phyloP scores from a whole-genome alignment of 768 basidiomycete genomes.

The Glaciozyma antarctica region DNA sequence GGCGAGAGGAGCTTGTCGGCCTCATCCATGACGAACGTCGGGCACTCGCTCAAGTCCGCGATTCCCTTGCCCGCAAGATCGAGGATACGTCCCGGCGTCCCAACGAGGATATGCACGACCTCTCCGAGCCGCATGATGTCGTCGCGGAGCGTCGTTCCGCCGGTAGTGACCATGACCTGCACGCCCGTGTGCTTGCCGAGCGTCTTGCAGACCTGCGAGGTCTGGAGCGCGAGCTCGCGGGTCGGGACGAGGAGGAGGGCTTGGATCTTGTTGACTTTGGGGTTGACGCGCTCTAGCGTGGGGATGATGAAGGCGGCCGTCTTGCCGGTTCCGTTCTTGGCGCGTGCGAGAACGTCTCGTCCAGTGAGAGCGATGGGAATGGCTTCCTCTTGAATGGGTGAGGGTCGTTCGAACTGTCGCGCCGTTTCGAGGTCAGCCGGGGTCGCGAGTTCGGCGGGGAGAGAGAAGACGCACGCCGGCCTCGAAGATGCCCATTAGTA shows the following conservation, averaged over 20 bases:
- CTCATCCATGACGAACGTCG: conserved; percentile 98
- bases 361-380: conserved; percentile 33
- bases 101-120: conserved; percentile 88
- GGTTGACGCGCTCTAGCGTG: conserved; percentile 82
- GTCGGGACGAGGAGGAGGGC: conserved; percentile 94
- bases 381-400: conserved; percentile 47
- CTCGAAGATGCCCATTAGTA: conserved; percentile 99
- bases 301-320: conserved; percentile 99
- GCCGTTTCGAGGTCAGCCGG: background rate
- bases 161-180: conserved; percentile 99
- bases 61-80: conserved; percentile 88
- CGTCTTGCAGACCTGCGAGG: conserved; percentile 95
- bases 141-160: conserved; percentile 94
- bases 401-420: conserved; percentile 69
- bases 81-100: conserved; percentile 90
- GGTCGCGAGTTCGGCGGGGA: background rate
- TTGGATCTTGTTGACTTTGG: conserved; percentile 77
- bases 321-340: conserved; percentile 93
- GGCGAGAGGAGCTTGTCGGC: conserved; percentile 95
- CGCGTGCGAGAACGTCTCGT: conserved; percentile 87
- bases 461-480: conserved; percentile 51
- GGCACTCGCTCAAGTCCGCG: conserved; percentile 86
- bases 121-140: conserved; percentile 88
- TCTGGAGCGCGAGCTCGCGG: conserved; percentile 96
- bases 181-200: conserved; percentile 90